These are phyloP conservation scores for Lophiostoma macrostomum DNA, from an alignment of 495 filamentous ascomycete species.

Conservation along the genomic window DNA sequence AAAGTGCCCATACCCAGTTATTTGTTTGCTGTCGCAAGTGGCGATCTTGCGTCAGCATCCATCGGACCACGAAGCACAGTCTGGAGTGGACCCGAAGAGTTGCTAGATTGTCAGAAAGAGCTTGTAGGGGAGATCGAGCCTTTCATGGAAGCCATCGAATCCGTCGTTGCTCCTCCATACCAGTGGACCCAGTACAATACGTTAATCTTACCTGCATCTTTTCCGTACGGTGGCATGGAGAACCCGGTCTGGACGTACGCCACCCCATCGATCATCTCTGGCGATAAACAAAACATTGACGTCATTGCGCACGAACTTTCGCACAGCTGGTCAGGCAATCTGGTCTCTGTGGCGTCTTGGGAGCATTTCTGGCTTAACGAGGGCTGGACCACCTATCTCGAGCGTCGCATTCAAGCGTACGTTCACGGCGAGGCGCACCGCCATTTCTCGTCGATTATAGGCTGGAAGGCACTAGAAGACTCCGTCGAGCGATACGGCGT, in stretches of 20 bases:
- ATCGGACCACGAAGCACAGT: slow-evolving; percentile 84
- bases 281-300: slow-evolving; percentile 90
- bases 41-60: slow-evolving; percentile 75
- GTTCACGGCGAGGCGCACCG: slow-evolving; percentile 79
- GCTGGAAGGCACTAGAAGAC: slow-evolving; percentile 67
- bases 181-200: slow-evolving; percentile 95
- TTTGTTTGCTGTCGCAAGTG: slow-evolving; percentile 86
- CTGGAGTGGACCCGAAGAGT: slow-evolving; percentile 80
- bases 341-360: slow-evolving; percentile 88
- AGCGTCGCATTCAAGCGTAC: slow-evolving; percentile 67
- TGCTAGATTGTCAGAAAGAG: slow-evolving; percentile 82
- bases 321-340: slow-evolving; percentile 91
- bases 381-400: slow-evolving; percentile 92
- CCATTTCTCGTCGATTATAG: slow-evolving; percentile 90
- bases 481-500: slow-evolving; percentile 71
- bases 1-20: slow-evolving; percentile 91
- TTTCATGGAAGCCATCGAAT: slow-evolving; percentile 84
- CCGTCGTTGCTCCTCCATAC: slow-evolving; percentile 75
- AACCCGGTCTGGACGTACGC: slow-evolving; percentile 93
- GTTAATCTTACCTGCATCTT: slow-evolving; percentile 82
- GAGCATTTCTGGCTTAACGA: slow-evolving; percentile 98
- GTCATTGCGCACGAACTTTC: slow-evolving; percentile 92
- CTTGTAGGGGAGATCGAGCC: slow-evolving; percentile 84
- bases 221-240: slow-evolving; percentile 91
- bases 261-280: slow-evolving; percentile 86